phyloP scores from a whole-genome alignment of 192 early-diverging fungal genomes.

The Dimargaris cristalligena region DNA sequence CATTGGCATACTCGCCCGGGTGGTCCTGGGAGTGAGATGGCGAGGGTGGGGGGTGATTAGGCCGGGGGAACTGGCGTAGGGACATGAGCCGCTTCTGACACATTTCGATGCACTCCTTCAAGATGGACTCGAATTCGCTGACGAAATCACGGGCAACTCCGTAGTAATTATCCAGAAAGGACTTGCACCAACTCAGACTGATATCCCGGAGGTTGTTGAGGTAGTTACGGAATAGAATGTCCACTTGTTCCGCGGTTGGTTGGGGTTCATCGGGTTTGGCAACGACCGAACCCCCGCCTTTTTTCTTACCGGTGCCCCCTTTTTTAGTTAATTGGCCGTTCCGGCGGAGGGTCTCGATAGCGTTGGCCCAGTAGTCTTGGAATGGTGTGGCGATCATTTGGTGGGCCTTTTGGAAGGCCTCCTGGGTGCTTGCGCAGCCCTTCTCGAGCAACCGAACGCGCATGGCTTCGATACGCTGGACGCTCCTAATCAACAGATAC shows the following conservation, averaged over 20 bases:
- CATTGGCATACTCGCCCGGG: neutral
- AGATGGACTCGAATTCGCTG: constrained; percentile 30
- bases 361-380: neutral
- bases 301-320: constrained; percentile 5
- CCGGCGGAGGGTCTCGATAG: neutral
- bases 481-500: constrained; percentile 30
- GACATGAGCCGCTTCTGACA: constrained; percentile 32
- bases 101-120: constrained; percentile 33
- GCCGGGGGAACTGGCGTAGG: constrained; percentile 22
- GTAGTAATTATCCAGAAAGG: constrained; percentile 35
- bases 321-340: constrained; percentile 9
- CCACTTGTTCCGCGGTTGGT: constrained; percentile 25
- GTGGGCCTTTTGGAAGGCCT: constrained; percentile 17
- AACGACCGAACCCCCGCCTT: no score
- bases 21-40: neutral
- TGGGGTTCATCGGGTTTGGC: constrained; percentile 10
- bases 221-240: constrained; percentile 24
- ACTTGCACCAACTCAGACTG: constrained; percentile 29
- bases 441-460: constrained; percentile 30
- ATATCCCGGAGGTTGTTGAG: constrained; percentile 31
- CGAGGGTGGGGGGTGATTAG: neutral
- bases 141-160: constrained; percentile 34
- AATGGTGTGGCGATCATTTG: neutral
- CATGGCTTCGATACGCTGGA: constrained; percentile 33
- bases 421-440: constrained; percentile 25